A percentile compares a stretch with the other conserved stretches of the same genome.
These are phyloP conservation scores for Raphanus raphanistrum DNA, from an alignment of 345 rosid genomes.

Conservation along the genomic window DNA sequence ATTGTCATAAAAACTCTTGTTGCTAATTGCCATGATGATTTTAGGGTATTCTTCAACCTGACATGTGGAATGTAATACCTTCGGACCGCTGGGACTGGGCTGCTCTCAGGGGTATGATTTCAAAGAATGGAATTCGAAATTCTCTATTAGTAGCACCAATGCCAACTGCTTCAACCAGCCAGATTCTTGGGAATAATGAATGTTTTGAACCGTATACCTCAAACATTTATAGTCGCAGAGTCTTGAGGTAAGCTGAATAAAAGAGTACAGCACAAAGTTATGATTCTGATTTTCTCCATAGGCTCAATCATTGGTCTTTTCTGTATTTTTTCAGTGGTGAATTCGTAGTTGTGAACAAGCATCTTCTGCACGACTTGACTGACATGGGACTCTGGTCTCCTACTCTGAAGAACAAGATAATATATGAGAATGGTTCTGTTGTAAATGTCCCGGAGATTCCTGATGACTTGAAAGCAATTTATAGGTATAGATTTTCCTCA, in stretches of 20 bases:
- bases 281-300: not conserved
- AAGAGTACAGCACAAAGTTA: not conserved
- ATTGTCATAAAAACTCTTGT: not conserved
- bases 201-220: conserved; percentile 98
- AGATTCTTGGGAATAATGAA: conserved; percentile 93
- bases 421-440: conserved; percentile 74
- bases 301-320: conserved; percentile 2
- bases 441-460: conserved; percentile 72
- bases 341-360: conserved; percentile 94
- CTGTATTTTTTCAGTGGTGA: conserved; percentile 59
- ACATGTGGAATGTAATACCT: conserved; percentile 87
- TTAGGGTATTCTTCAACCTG: conserved; percentile 95
- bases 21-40: conserved; percentile 18
- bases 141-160: conserved; percentile 89
- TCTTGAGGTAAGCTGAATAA: conserved; percentile 57
- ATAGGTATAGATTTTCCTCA: conserved; percentile 50
- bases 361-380: conserved; percentile 88
- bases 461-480: conserved; percentile 63
- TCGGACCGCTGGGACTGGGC: conserved; percentile 77
- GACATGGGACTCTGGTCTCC: conserved; percentile 95
- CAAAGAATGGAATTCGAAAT: conserved; percentile 78
- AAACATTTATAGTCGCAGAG: conserved; percentile 88
- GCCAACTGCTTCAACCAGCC: conserved; percentile 98
- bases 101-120: conserved; percentile 58
- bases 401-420: conserved; percentile 68